A percentile compares a stretch with the other conserved stretches of the same genome.
Evolutionary conservation across 2,329 filamentous ascomycete genomes (phyloP).

Genomic region (Aspergillus eucalypticola): DNA sequence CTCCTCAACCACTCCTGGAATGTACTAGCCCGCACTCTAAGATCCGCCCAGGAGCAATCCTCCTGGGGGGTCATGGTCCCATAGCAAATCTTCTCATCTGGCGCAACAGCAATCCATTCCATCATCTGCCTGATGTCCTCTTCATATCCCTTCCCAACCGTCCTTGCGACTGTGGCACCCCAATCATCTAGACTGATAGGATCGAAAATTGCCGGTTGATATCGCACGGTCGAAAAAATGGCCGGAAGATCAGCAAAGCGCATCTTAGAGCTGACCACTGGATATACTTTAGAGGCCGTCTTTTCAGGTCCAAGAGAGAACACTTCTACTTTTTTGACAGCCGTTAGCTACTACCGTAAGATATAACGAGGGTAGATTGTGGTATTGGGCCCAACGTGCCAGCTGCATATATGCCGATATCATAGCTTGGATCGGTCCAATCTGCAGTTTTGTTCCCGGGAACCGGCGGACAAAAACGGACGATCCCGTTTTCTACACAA

Average conservation of each 20-base stretch:
- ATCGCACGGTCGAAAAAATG: constrained; percentile 14
- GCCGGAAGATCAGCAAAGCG: constrained; percentile 9
- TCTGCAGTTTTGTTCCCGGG: constrained; percentile 13
- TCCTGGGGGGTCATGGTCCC: constrained; percentile 14
- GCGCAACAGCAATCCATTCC: constrained; percentile 22
- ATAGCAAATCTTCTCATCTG: constrained; percentile 22
- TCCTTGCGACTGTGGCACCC: constrained; percentile 5
- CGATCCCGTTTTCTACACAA: constrained; percentile 14
- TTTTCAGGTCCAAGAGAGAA: constrained; percentile 13
- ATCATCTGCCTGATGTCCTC: constrained; percentile 24
- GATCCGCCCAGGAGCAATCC: constrained; percentile 17
- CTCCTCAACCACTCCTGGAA: constrained; percentile 23
- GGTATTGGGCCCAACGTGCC: constrained; percentile 5
- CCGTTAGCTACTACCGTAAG: too few relatives aligned
- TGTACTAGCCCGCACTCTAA: constrained; percentile 18
- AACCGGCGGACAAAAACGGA: constrained; percentile 19
- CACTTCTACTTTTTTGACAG: constrained; percentile 1
- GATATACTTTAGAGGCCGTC: constrained; percentile 17
- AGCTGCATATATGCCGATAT: constrained; percentile 22
- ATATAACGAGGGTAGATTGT: too few relatives aligned
- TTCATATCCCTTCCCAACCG: constrained; percentile 16
- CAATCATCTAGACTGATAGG: constrained; percentile 19
- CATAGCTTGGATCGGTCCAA: constrained; percentile 21
- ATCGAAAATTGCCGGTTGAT: constrained; percentile 9
- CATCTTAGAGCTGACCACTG: constrained; percentile 10